Evolutionary conservation across 2,329 filamentous ascomycete genomes (phyloP).

Genomic region (Mycogone perniciosa): DNA sequence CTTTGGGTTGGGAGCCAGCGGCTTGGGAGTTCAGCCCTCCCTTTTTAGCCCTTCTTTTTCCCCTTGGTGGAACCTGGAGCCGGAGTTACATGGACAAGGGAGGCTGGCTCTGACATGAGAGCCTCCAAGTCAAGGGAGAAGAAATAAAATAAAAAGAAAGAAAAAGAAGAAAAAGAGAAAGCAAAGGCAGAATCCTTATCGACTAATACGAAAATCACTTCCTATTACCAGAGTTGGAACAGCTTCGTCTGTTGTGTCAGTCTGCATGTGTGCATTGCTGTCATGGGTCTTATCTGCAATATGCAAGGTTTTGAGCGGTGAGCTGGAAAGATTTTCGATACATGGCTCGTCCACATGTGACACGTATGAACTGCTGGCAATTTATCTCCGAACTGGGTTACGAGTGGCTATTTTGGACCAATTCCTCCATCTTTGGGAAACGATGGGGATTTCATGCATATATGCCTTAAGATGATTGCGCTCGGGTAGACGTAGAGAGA

Average conservation of each 20-base stretch:
- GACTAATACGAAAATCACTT: not conserved
- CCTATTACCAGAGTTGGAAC: not conserved
- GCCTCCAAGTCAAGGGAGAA: too few species aligned
- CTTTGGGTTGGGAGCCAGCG: not conserved
- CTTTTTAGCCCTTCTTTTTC: too few species aligned
- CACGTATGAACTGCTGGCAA: slow-evolving; percentile 8
- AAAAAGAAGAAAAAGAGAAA: not conserved
- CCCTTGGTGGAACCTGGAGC: too few species aligned
- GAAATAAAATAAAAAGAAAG: too few species aligned
- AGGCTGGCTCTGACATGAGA: too few species aligned
- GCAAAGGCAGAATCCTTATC: too few species aligned
- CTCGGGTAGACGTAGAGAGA: too few species aligned
- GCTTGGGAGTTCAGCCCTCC: not conserved
- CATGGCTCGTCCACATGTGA: slow-evolving; percentile 7
- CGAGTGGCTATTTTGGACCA: slow-evolving; percentile 1
- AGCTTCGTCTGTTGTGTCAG: not conserved
- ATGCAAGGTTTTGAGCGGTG: slow-evolving; percentile 5
- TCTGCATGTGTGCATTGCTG: not conserved
- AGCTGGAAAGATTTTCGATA: slow-evolving; percentile 2
- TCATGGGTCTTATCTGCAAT: not conserved
- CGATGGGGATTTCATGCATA: slow-evolving; percentile 5
- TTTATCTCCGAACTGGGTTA: not conserved
- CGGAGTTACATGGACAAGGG: too few species aligned
- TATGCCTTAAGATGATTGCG: not conserved
- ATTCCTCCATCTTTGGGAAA: slow-evolving; percentile 7